phyloP scores from a whole-genome alignment of 116 monocot species.

The Dioscorea cayenensis region DNA sequence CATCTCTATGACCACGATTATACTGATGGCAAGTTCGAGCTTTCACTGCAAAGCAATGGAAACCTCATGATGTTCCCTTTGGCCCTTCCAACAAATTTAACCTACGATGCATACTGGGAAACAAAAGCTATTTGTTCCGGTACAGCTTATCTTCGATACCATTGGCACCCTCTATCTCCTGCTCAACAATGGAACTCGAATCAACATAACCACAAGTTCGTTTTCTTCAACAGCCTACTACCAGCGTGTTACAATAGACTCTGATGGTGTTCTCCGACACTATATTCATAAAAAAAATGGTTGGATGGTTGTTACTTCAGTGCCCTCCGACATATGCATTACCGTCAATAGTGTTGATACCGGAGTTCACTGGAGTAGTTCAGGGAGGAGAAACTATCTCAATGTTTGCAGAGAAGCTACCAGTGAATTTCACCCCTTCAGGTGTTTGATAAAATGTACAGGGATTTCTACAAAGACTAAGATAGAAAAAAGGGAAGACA shows the following conservation, averaged over 20 bases:
- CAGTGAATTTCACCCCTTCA: too few relatives aligned
- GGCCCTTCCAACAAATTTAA: neutral
- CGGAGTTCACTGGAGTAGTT: too few relatives aligned
- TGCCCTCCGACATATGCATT: conserved; percentile 14
- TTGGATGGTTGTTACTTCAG: conserved; percentile 1
- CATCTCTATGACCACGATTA: conserved; percentile 9
- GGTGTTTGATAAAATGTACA: too few relatives aligned
- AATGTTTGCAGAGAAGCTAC: too few relatives aligned
- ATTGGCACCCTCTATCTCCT: neutral
- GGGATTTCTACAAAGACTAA: too few relatives aligned
- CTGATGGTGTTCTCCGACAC: conserved; percentile 21
- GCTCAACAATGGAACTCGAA: neutral
- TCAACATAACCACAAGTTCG: neutral
- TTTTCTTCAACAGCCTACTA: neutral
- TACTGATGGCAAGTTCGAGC: conserved; percentile 19
- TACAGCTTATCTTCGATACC: conserved; percentile 4
- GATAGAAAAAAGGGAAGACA: too few relatives aligned
- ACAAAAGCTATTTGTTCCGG: neutral
- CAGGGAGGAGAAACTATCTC: too few relatives aligned
- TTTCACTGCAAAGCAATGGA: conserved; percentile 7
- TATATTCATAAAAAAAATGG: neutral
- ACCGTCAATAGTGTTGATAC: neutral
- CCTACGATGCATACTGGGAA: conserved; percentile 17
- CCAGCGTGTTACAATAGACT: conserved; percentile 20
- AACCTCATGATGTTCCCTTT: conserved; percentile 11